Evolutionary conservation across 2,329 filamentous ascomycete genomes (phyloP).

Genomic region (Sarocladium brachiariae): DNA sequence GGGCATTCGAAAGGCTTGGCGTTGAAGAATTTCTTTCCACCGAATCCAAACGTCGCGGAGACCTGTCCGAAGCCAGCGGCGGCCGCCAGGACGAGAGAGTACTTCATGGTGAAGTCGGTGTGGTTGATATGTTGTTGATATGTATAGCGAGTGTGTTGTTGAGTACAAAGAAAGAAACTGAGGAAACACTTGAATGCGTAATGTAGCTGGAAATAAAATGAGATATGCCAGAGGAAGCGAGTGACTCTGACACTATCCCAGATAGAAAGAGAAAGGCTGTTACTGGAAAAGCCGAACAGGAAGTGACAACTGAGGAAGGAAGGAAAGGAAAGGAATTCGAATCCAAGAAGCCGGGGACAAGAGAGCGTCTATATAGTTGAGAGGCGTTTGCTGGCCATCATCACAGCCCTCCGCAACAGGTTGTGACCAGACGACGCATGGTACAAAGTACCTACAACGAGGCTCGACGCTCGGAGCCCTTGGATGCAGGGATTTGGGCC

Average conservation of each 20-base stretch:
- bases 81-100: conserved; percentile 37
- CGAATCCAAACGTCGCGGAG: conserved; percentile 35
- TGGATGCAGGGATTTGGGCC: not conserved
- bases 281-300: conserved; percentile 19
- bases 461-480: conserved; percentile 5
- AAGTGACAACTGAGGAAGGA: conserved; percentile 18
- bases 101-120: conserved; percentile 40
- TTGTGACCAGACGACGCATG: not conserved
- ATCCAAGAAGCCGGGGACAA: conserved; percentile 9
- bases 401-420: not conserved
- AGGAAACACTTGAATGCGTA: conserved; percentile 22
- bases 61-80: conserved; percentile 45
- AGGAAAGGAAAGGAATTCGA: conserved; percentile 14
- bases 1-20: conserved; percentile 57
- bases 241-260: conserved; percentile 40
- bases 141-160: conserved; percentile 14
- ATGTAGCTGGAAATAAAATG: conserved; percentile 21
- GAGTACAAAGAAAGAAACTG: conserved; percentile 10
- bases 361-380: conserved; percentile 9
- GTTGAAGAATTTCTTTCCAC: conserved; percentile 16
- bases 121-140: conserved; percentile 3
- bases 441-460: not conserved
- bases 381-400: not conserved
- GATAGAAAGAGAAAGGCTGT: conserved; percentile 17
- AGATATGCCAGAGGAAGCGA: conserved; percentile 44